Evolutionary conservation across 352 stramenopile species (phyloP), one percentile per base, ranked within the genome.

Genomic region (Phytophthora crassamura): DNA sequence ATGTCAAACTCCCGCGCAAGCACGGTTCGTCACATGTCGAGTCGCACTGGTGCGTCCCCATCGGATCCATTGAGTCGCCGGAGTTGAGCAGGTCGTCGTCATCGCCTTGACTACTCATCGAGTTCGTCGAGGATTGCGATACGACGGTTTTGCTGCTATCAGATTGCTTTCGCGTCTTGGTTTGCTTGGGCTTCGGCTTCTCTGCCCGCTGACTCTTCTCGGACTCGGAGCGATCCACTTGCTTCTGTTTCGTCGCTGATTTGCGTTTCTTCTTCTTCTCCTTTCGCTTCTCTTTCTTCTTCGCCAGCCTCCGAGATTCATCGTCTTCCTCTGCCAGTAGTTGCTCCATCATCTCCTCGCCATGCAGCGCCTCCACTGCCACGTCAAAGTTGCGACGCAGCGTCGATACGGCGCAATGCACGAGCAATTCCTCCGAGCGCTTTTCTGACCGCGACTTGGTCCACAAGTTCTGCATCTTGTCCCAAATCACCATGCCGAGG

Each of bases 251-350:
- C 10, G 84, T 82, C 5, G 78, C 84, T 20, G 66, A 87, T 66
- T 94, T 94, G 36, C 87, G 84, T 40, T 95, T 95, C 59, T 95
- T 95, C 75, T 94, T 95, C 63, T 95, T 95, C 59, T 94, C 87
- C 57, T 95, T 95, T 39, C 78, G 77, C 75, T 95, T 95, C 42
- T 95, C 87, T 47, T 95, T 95, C 60, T 93, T 95, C 68, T 91
- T 89, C 2, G 78, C 84, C 30, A 93, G 54, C 16, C 85, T 84
- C 38, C 78, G 69, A 54, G 74, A 89, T 56, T 95, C 87, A 45
- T 94, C 85, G 49, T 94, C 87, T 64, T 95, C 87, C 49, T 95
- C 87, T 11, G 87, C 85, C 42, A 95, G 65, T 33, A 95, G 41
- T 46, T 93, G 85, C 49, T 94, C 87, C 79, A 95, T 95, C 84